Conservation (phyloP, 352 stramenopile species). For the Phytophthora multivora region DNA sequence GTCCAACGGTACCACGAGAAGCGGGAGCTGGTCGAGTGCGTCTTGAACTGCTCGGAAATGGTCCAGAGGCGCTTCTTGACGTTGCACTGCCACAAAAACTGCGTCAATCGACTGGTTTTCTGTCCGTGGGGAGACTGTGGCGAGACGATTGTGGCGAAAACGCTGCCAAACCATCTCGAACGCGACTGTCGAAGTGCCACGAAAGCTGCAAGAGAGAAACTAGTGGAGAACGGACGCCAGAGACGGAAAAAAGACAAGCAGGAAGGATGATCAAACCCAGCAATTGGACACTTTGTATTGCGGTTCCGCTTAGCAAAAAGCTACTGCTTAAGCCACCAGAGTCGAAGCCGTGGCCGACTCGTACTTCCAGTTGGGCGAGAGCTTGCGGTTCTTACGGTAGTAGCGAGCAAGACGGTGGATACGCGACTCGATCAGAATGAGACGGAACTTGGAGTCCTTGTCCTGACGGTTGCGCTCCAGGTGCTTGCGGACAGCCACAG, state of each 20-base stretch:
- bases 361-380: slow-evolving; percentile 99
- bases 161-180: slow-evolving; percentile 39
- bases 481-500: slow-evolving; percentile 99
- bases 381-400: slow-evolving; percentile 99
- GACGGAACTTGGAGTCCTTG: slow-evolving; percentile 99
- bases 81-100: slow-evolving; percentile 52
- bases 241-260: not conserved
- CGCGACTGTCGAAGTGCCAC: slow-evolving; percentile 44
- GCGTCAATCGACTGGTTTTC: slow-evolving; percentile 45
- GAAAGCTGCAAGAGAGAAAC: slow-evolving; percentile 22
- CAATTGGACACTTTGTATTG: slow-evolving; percentile 39
- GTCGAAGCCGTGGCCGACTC: slow-evolving; percentile 98
- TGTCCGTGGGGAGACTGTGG: slow-evolving; percentile 58
- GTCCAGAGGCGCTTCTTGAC: slow-evolving; percentile 43
- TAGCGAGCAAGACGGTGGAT: slow-evolving; percentile 99
- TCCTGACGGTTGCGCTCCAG: slow-evolving; percentile 99
- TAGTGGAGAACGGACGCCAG: slow-evolving; percentile 42
- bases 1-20: slow-evolving; percentile 43
- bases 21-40: slow-evolving; percentile 46
- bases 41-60: slow-evolving; percentile 41
- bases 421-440: slow-evolving; percentile 99
- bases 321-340: slow-evolving; percentile 96
- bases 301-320: slow-evolving; percentile 31
- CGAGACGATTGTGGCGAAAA: slow-evolving; percentile 56
- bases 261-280: slow-evolving; percentile 42